Base-by-base conservation (phyloP, 371 early-diverging fungal genomes). In the Parasitella parasitica region DNA sequence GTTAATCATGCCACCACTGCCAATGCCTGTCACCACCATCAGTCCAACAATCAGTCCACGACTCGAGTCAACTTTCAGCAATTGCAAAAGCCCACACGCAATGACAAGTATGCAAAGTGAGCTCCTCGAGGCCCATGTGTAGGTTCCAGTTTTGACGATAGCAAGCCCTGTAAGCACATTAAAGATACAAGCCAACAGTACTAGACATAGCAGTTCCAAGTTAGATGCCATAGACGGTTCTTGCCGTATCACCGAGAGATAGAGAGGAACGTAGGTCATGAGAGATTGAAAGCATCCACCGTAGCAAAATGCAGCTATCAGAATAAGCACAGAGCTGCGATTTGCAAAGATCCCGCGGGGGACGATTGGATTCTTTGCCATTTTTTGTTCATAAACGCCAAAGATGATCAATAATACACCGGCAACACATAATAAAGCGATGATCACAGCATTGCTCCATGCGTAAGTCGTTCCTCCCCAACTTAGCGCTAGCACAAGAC, bases 1-100 rank as follows among this genome's bases (percentile, higher is more conserved):
- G 43, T 81, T 78, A 57, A 88, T 80, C 72, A 89, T 83, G 5
- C 90, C 89, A 27, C 87, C 90, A 22, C 83, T 86, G 12, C 89
- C 91, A 7, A 88, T 56, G 3, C 91, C 91, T 3, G 87, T 77
- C 7, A 84, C 59, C 4, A 77, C 57, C 78, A 77, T 77, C 20
- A 77, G 46, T 2, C 75, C 75, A 9, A 77, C 75, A 58, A 77
- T 75, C 7, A 75, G 30, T 0, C 78, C 78, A 13, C 70, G 65
- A 16, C 69, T 70, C 1, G 75, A 72, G 18, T 75, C 56, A 13
- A 60, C 59, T 26, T 55, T n/a, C 2, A 75, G 28, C 2, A 77
- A 52, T 7, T 69, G 38, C 16, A 77, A 46, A 6, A 77, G 24
- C 2, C 75, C 75, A 58, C 73, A 70, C 0, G 78, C 70, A 15